Conservation (phyloP, 257 asterid genomes). For the Apocynum venetum region DNA sequence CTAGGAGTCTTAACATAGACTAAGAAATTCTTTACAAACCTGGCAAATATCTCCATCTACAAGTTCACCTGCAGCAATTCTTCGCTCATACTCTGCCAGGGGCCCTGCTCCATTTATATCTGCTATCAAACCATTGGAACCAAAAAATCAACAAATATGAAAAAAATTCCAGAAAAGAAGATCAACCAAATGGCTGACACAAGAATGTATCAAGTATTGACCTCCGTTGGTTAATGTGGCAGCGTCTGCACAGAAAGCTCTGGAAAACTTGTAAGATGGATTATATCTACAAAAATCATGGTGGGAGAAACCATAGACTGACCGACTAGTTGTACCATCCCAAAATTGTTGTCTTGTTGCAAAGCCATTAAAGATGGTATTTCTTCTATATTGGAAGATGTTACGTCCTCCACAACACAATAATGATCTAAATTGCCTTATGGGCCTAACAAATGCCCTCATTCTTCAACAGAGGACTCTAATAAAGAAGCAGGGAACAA, state of each 20-base stretch:
- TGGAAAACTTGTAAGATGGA: slow-evolving; percentile 28
- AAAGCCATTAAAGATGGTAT: slow-evolving; percentile 22
- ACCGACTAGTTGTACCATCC: slow-evolving; percentile 22
- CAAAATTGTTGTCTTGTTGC: slow-evolving; percentile 25
- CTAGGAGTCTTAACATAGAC: not conserved
- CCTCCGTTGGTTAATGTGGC: slow-evolving; percentile 58
- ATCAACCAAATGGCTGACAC: not conserved
- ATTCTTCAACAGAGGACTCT: slow-evolving; percentile 26
- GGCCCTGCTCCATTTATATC: slow-evolving; percentile 67
- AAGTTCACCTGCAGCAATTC: slow-evolving; percentile 80
- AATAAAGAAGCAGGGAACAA: not conserved
- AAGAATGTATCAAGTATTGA: slow-evolving; percentile 18
- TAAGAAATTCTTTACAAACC: slow-evolving; percentile 31
- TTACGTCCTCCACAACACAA: slow-evolving; percentile 23
- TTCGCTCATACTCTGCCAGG: slow-evolving; percentile 71
- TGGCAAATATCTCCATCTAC: slow-evolving; percentile 86
- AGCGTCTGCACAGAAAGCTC: slow-evolving; percentile 49
- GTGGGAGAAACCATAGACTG: slow-evolving; percentile 30
- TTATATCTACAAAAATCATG: slow-evolving; percentile 30
- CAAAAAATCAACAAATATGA: slow-evolving; percentile 16
- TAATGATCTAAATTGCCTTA: slow-evolving; percentile 46
- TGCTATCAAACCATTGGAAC: slow-evolving; percentile 25
- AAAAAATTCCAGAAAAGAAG: not conserved
- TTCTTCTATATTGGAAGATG: not conserved
- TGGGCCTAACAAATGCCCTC: slow-evolving; percentile 48